phyloP scores from a whole-genome alignment of 176 grass and related monocot genomes.

The Panicum miliaceum region DNA sequence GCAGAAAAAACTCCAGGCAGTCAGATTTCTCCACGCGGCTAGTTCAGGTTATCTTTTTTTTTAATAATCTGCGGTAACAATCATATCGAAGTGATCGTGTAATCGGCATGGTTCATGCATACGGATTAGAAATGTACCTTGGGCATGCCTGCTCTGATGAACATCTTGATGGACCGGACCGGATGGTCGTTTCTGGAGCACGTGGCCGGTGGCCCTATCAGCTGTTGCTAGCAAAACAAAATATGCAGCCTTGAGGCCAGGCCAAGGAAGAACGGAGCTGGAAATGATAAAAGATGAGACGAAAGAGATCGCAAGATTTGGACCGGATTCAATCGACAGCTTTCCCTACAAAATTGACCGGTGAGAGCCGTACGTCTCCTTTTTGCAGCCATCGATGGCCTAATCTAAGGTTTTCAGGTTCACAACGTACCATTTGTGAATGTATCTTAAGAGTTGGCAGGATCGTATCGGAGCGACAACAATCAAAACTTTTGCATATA shows the following conservation, averaged over 20 bases:
- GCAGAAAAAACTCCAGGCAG: not conserved
- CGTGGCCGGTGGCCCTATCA: slow-evolving; percentile 1
- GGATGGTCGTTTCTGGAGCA: not conserved
- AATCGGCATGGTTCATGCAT: not conserved
- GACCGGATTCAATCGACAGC: slow-evolving; percentile 18
- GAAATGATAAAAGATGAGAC: slow-evolving; percentile 6
- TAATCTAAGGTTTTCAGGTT: not conserved
- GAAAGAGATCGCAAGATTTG: slow-evolving; percentile 5
- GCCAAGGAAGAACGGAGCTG: not conserved
- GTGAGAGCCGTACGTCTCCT: not conserved
- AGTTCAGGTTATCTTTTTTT: not conserved
- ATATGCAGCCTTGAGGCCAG: not conserved
- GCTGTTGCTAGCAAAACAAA: not conserved
- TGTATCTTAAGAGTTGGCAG: not conserved
- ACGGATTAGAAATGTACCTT: no score
- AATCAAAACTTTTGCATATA: not conserved
- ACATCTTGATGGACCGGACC: not conserved
- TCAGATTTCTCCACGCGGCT: not conserved
- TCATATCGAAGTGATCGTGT: not conserved
- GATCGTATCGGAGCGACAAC: not conserved
- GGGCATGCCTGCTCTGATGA: not conserved
- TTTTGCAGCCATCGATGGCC: slow-evolving; percentile 21
- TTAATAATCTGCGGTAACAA: not conserved
- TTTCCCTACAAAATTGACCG: slow-evolving; percentile 49
- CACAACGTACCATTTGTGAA: not conserved